A percentile compares a stretch with the other conserved stretches of the same genome.
Conservation (phyloP, 192 early-diverging fungal genomes). For the Diversispora epigaea region DNA sequence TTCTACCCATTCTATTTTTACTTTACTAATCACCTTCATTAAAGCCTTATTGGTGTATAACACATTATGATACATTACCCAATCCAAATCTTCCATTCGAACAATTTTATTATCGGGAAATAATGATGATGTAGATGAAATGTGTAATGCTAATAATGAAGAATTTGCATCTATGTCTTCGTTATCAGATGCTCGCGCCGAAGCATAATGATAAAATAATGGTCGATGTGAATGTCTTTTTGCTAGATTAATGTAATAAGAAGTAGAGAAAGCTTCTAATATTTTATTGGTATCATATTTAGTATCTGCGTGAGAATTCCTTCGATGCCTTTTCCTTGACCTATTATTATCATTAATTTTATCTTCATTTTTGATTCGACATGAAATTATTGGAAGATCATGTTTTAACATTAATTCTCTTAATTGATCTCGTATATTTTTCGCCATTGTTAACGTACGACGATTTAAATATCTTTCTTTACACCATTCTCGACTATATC, state of each 20-base stretch:
- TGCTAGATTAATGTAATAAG: slow-evolving; percentile 91
- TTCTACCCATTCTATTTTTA: slow-evolving; percentile 84
- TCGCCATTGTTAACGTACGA: slow-evolving; percentile 76
- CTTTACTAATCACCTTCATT: slow-evolving; percentile 92
- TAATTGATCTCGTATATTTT: slow-evolving; percentile 86
- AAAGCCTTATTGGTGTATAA: slow-evolving; percentile 94
- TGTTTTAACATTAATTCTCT: slow-evolving; percentile 83
- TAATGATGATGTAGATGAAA: slow-evolving; percentile 88
- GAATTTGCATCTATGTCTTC: slow-evolving; percentile 71
- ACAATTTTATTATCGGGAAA: slow-evolving; percentile 68
- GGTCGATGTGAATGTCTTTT: slow-evolving; percentile 77
- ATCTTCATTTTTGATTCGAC: slow-evolving; percentile 11
- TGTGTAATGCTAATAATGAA: slow-evolving; percentile 86
- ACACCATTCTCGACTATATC: slow-evolving; percentile 80
- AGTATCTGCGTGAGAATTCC: slow-evolving; percentile 43
- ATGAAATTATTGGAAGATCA: slow-evolving; percentile 43
- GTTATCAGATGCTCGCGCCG: slow-evolving; percentile 37
- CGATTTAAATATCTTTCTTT: slow-evolving; percentile 85
- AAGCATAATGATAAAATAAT: slow-evolving; percentile 60
- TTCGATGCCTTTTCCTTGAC: slow-evolving; percentile 58
- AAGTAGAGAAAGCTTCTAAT: slow-evolving; percentile 79
- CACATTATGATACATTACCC: slow-evolving; percentile 92
- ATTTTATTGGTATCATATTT: slow-evolving; percentile 50
- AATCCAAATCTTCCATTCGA: slow-evolving; percentile 68
- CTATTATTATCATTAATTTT: slow-evolving; percentile 37